A percentile compares a stretch with the other conserved stretches of the same genome.
phyloP scores from a whole-genome alignment of 2,329 filamentous ascomycete species.

The Sporothrix brunneoviolacea region DNA sequence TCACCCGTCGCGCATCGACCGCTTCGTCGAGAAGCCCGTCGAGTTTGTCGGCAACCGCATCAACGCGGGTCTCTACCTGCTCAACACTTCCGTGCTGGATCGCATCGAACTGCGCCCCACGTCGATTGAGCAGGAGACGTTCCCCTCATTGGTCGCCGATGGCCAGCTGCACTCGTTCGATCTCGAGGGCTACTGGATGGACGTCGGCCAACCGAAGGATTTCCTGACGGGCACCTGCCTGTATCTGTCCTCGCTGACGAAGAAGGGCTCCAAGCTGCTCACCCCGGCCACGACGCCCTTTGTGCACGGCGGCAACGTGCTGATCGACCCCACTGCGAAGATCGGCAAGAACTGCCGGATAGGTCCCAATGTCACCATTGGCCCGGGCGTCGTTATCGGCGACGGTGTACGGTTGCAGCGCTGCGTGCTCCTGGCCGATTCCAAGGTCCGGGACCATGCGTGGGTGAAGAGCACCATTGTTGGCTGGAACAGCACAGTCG shows the following conservation, averaged over 20 bases:
- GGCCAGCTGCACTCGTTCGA: conserved; percentile 93
- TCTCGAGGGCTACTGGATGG: conserved; percentile 98
- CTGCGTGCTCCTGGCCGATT: conserved; percentile 79
- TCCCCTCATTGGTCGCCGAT: conserved; percentile 87
- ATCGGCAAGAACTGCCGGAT: conserved; percentile 99
- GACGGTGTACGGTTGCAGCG: conserved; percentile 92
- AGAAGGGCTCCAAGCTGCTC: conserved; percentile 82
- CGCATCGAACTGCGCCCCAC: conserved; percentile 95
- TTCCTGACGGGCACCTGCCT: conserved; percentile 95
- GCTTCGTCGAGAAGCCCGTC: conserved; percentile 98
- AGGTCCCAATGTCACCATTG: conserved; percentile 93
- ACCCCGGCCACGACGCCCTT: conserved; percentile 66
- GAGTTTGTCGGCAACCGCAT: conserved; percentile 98
- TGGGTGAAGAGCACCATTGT: conserved; percentile 99
- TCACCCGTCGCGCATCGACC: conserved; percentile 86
- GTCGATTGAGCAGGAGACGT: conserved; percentile 97
- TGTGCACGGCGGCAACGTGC: conserved; percentile 88
- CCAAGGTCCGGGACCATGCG: conserved; percentile 96
- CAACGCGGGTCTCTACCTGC: conserved; percentile 96
- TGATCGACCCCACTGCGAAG: conserved; percentile 90
- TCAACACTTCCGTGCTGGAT: conserved; percentile 84
- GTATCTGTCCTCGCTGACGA: conserved; percentile 86
- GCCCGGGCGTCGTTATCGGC: conserved; percentile 83
- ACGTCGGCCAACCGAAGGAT: conserved; percentile 96
- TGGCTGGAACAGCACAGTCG: conserved; percentile 94